phyloP scores from a whole-genome alignment of 78 protist species.

The Dictyostelium discoideum region dicty_2.7 NC_007089.4:377501-378000 shows the following conservation, averaged over 20 bases:
- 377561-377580: constrained; percentile 63
- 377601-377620: constrained; percentile 4
- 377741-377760: neutral
- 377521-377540: constrained; percentile 30
- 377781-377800: neutral
- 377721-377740: neutral
- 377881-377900: neutral
- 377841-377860: neutral
- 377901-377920: neutral
- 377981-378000: neutral
- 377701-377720: neutral
- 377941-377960: neutral
- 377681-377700: neutral
- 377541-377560: constrained; percentile 47
- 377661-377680: too few relatives aligned
- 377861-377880: neutral
- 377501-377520: constrained; percentile 4
- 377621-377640: too few relatives aligned
- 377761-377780: neutral
- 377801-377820: neutral
- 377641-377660: too few relatives aligned
- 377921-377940: neutral
- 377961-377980: neutral
- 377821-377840: neutral
- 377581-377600: constrained; percentile 12